Conservation (phyloP, 768 basidiomycete species). For the Boletus eberwhitei region DNA sequence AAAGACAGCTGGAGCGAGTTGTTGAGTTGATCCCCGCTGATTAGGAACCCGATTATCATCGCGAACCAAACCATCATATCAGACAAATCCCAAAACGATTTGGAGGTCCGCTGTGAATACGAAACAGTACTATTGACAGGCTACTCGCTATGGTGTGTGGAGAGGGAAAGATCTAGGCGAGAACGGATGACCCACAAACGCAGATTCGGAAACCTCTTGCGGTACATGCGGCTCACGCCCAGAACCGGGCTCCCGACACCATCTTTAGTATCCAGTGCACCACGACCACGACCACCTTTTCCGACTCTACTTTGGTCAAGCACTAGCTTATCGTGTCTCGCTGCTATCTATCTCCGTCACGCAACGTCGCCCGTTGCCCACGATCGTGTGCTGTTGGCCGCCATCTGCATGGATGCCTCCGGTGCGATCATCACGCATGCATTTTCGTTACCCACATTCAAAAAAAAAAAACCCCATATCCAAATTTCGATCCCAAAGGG, state of each 20-base stretch:
- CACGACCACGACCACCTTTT: not conserved
- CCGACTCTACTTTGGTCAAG: not conserved
- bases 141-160: not conserved
- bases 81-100: constrained; percentile 21
- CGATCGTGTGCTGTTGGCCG: not conserved
- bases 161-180: no score
- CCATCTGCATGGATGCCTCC: not conserved
- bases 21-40: constrained; percentile 11
- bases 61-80: constrained; percentile 5
- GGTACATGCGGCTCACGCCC: not conserved
- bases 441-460: no score
- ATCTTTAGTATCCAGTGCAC: not conserved
- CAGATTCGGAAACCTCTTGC: no score
- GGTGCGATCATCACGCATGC: constrained; percentile 12
- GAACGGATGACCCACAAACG: not conserved
- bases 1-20: not conserved
- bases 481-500: not conserved
- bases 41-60: constrained; percentile 4
- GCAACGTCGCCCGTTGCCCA: not conserved
- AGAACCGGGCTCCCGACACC: constrained; percentile 7
- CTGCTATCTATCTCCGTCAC: constrained; percentile 6
- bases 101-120: constrained; percentile 13
- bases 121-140: not conserved
- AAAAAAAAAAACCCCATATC: not conserved
- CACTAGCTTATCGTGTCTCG: not conserved